These are phyloP conservation scores for Ganoderma multipileum DNA, from an alignment of 1,284 basidiomycete genomes.

Conservation along the genomic window DNA sequence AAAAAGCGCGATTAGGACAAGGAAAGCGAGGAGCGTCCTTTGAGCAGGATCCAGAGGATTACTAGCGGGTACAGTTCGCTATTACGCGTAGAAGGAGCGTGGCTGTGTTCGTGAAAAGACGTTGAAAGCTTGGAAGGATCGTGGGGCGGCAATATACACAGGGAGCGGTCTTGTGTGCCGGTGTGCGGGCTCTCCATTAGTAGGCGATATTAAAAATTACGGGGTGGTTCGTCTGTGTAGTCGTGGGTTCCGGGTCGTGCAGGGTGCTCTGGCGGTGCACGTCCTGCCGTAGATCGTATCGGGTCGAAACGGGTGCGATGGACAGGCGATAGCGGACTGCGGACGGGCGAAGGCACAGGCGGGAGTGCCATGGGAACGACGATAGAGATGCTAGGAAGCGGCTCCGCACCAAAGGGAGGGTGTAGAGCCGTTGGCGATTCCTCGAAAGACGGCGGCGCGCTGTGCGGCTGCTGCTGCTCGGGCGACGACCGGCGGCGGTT, in stretches of 20 bases:
- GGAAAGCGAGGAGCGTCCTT: conserved; percentile 12
- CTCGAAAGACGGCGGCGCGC: conserved; percentile 16
- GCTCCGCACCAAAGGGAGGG: conserved; percentile 23
- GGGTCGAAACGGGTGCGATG: conserved; percentile 28
- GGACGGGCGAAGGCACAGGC: conserved; percentile 19
- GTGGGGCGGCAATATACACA: conserved; percentile 30
- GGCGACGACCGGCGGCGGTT: conserved; percentile 33
- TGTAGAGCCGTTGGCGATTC: conserved; percentile 17
- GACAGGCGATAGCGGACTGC: conserved; percentile 24
- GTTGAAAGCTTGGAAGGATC: conserved; percentile 31
- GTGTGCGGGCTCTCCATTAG: conserved; percentile 7
- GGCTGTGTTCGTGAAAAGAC: conserved; percentile 33
- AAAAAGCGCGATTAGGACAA: conserved; percentile 24
- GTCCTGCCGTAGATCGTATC: conserved; percentile 30
- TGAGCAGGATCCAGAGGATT: conserved; percentile 12
- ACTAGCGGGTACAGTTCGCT: conserved; percentile 27
- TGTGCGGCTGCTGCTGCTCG: conserved; percentile 16
- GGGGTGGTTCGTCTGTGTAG: conserved; percentile 25
- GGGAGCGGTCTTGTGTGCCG: conserved; percentile 11
- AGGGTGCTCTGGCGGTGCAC: conserved; percentile 25
- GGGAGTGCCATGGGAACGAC: conserved; percentile 20
- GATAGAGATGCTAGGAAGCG: conserved; percentile 27
- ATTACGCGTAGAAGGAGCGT: conserved; percentile 28
- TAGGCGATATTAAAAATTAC: conserved; percentile 28
- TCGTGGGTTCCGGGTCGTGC: conserved; percentile 31